A percentile compares a stretch with the other conserved stretches of the same genome.
phyloP scores from a whole-genome alignment of 768 basidiomycete species.

The Russula ochroleuca region DNA sequence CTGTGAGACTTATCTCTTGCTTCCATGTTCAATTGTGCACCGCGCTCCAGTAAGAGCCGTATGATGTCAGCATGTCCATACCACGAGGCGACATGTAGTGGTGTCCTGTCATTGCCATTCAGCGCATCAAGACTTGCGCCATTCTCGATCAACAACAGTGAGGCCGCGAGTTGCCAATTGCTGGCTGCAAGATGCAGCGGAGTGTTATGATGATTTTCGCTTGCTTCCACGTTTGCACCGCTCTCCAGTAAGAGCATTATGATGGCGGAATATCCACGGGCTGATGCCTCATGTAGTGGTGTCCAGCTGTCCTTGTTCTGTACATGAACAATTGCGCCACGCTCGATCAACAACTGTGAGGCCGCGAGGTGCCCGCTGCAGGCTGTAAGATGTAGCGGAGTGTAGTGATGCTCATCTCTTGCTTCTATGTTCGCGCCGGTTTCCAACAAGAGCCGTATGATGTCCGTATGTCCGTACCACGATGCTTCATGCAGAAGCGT shows the following conservation, averaged over 20 bases:
- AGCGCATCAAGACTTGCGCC: background rate
- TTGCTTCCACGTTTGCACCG: background rate
- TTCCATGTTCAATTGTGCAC: background rate
- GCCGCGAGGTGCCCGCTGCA: no score
- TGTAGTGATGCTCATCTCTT: no score
- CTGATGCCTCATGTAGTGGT: no score
- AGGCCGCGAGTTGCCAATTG: background rate
- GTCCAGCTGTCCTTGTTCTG: no score
- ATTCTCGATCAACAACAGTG: background rate
- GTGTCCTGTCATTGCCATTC: background rate
- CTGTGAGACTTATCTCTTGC: background rate
- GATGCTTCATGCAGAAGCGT: background rate
- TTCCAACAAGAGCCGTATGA: background rate
- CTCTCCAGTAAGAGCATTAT: background rate
- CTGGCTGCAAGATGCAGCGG: background rate
- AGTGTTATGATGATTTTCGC: background rate
- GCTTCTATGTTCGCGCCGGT: background rate
- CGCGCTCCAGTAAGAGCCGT: background rate
- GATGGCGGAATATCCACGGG: background rate
- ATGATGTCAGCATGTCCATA: background rate
- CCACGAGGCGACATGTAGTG: background rate
- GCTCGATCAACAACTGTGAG: no score
- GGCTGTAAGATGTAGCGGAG: no score
- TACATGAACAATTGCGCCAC: no score
- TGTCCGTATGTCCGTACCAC: background rate